Percentiles rank a stretch among this genome's conserved stretches.
These are phyloP conservation scores for Neoboletus brunneissimus DNA, from an alignment of 768 basidiomycete genomes.

Conservation along the genomic window DNA sequence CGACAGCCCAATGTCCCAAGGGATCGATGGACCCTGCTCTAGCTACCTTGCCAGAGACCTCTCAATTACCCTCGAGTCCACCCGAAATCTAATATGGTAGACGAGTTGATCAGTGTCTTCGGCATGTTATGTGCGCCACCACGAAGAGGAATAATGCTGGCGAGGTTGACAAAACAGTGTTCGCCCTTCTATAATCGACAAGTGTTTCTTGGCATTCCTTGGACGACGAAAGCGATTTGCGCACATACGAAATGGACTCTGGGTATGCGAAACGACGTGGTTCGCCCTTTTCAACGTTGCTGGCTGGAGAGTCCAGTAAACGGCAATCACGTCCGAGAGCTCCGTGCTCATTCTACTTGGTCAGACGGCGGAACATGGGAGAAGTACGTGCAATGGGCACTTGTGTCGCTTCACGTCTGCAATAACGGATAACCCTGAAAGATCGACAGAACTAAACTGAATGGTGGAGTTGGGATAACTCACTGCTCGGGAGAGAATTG, in stretches of 20 bases:
- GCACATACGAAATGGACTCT: slow-evolving; percentile 62
- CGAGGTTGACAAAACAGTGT: slow-evolving; percentile 88
- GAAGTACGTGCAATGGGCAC: slow-evolving; percentile 15
- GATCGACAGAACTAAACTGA: slow-evolving; percentile 85
- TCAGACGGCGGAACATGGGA: too few species aligned
- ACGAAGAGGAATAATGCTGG: slow-evolving; percentile 78
- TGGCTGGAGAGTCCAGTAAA: too few species aligned
- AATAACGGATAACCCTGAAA: slow-evolving; percentile 89
- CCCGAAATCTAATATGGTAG: too few species aligned
- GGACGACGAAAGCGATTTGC: slow-evolving; percentile 57
- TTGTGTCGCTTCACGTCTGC: slow-evolving; percentile 80
- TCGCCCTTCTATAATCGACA: slow-evolving; percentile 78
- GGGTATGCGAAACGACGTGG: slow-evolving; percentile 58
- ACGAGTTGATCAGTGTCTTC: too few species aligned
- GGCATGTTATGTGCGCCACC: too few species aligned
- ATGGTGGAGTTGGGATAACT: slow-evolving; percentile 67
- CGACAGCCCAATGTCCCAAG: too few species aligned
- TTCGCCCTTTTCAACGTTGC: slow-evolving; percentile 28
- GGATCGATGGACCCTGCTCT: too few species aligned
- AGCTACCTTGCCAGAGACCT: too few species aligned
- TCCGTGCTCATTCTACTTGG: too few species aligned
- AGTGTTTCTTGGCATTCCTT: slow-evolving; percentile 88
- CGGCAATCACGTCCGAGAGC: too few species aligned
- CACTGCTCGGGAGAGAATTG: slow-evolving; percentile 71
- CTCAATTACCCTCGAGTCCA: too few species aligned